These are phyloP conservation scores for Cavenderia fasciculata DNA, from an alignment of 78 protist species.

Conservation along the genomic window DNA sequence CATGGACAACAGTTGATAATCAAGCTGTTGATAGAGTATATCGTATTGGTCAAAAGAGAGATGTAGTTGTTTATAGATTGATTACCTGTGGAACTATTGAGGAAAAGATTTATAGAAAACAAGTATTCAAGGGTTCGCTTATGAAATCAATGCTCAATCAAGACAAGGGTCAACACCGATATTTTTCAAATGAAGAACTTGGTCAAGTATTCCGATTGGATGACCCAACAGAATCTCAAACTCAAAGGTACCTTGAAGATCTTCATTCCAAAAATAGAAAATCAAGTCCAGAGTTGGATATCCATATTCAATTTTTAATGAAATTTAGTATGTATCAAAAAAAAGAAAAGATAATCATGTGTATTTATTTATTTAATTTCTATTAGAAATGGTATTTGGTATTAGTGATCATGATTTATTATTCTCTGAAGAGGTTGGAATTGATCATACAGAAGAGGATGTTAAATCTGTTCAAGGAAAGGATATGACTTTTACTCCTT, in stretches of 20 bases:
- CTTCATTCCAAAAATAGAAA: slow-evolving; percentile 53
- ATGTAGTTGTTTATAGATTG: slow-evolving; percentile 87
- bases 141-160: slow-evolving; percentile 68
- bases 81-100: slow-evolving; percentile 85
- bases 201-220: slow-evolving; percentile 64
- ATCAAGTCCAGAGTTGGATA: slow-evolving; percentile 32
- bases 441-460: slow-evolving; percentile 56
- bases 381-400: slow-evolving; percentile 35
- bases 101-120: slow-evolving; percentile 89
- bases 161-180: slow-evolving; percentile 54
- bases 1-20: slow-evolving; percentile 85
- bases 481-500: slow-evolving; percentile 1
- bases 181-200: slow-evolving; percentile 78
- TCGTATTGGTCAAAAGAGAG: slow-evolving; percentile 87
- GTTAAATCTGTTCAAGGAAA: background rate
- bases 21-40: slow-evolving; percentile 88
- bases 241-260: slow-evolving; percentile 58
- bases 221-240: slow-evolving; percentile 43
- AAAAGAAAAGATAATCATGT: background rate
- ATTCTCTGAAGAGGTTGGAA: slow-evolving; percentile 37
- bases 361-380: background rate
- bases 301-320: slow-evolving; percentile 34
- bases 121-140: slow-evolving; percentile 82
- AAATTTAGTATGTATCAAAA: background rate
- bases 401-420: slow-evolving; percentile 76